Evolutionary conservation across 2,329 filamentous ascomycete genomes (phyloP).

Genomic region (Verticillium albo-atrum): DNA sequence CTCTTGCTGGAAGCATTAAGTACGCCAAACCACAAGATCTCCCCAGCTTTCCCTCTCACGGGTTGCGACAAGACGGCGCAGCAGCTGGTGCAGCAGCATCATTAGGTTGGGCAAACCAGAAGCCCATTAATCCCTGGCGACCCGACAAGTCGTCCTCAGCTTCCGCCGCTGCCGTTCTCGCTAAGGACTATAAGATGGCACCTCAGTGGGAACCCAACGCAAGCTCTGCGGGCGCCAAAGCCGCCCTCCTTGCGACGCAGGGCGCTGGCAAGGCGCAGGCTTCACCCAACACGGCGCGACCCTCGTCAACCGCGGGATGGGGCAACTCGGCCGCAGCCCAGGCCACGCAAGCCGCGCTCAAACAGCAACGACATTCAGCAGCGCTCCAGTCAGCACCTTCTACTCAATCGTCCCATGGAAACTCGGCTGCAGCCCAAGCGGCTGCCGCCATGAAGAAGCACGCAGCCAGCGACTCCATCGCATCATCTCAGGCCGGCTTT

Average conservation of each 20-base stretch:
- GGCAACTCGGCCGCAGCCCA: conserved; percentile 37
- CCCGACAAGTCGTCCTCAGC: conserved; percentile 53
- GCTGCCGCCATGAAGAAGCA: conserved; percentile 17
- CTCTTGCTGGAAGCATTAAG: conserved; percentile 47
- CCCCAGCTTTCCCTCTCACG: conserved; percentile 67
- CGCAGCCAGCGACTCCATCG: neutral
- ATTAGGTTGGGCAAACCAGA: conserved; percentile 68
- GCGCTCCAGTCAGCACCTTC: neutral
- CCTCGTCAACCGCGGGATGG: conserved; percentile 38
- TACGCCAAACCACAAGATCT: conserved; percentile 70
- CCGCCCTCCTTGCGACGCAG: conserved; percentile 59
- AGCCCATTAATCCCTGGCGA: conserved; percentile 61
- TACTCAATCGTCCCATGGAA: neutral
- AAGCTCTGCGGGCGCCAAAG: conserved; percentile 66
- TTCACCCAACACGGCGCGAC: neutral
- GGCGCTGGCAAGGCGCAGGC: conserved; percentile 28
- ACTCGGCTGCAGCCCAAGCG: neutral
- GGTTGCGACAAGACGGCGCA: conserved; percentile 49
- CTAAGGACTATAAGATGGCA: conserved; percentile 36
- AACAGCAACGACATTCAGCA: neutral
- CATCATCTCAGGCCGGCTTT: conserved; percentile 28
- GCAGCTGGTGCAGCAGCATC: conserved; percentile 73
- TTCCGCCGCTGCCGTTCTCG: conserved; percentile 36
- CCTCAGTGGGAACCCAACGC: conserved; percentile 55
- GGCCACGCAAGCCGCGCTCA: conserved; percentile 13